A percentile compares a stretch with the other conserved stretches of the same genome.
Conservation (phyloP, 768 basidiomycete genomes). For the Tricholoma flavovirens region DNA sequence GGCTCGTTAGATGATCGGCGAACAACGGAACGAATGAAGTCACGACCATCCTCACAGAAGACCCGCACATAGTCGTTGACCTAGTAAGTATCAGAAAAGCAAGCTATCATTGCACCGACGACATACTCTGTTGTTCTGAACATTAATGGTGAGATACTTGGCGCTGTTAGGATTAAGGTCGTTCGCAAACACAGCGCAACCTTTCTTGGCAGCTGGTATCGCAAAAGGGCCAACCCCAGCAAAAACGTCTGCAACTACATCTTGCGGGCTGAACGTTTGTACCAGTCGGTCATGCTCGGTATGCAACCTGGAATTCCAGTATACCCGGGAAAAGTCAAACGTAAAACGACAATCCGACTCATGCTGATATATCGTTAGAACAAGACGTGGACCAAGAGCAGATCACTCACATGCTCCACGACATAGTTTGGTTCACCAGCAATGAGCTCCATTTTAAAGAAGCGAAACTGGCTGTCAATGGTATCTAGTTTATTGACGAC, state of each 20-base stretch:
- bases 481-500: conserved; percentile 93
- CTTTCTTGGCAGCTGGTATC: conserved; percentile 87
- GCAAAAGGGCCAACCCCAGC: conserved; percentile 98
- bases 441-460: conserved; percentile 95
- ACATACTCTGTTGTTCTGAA: conserved; percentile 68
- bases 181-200: conserved; percentile 85
- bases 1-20: conserved; percentile 54
- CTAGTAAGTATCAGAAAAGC: conserved; percentile 31
- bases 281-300: conserved; percentile 90
- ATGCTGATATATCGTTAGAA: conserved; percentile 38
- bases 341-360: conserved; percentile 85
- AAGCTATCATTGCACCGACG: conserved; percentile 1
- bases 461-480: conserved; percentile 82
- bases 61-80: conserved; percentile 65
- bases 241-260: conserved; percentile 89
- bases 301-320: conserved; percentile 96
- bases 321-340: conserved; percentile 93
- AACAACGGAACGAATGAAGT: conserved; percentile 68
- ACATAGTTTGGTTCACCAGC: conserved; percentile 86
- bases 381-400: background rate
- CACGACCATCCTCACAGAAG: conserved; percentile 79
- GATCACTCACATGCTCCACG: conserved; percentile 71
- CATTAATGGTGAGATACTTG: conserved; percentile 71
- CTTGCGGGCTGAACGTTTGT: conserved; percentile 59
- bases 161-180: conserved; percentile 90